Evolutionary conservation across 306 rosid species (phyloP).

Genomic region (Potentilla sterilis): DNA sequence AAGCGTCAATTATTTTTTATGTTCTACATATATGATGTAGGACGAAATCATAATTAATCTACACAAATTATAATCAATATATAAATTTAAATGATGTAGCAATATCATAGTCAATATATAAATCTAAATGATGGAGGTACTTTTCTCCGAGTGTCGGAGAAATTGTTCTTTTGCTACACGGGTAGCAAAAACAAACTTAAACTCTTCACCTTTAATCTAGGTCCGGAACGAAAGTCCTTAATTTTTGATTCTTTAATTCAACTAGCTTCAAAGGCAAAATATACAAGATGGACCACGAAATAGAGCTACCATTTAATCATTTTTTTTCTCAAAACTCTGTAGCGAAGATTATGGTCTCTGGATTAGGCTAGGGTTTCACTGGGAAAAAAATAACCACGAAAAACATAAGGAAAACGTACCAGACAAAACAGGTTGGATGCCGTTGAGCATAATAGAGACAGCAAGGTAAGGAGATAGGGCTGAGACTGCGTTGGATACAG

Average conservation of each 20-base stretch:
- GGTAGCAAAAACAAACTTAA: neutral
- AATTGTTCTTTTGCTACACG: neutral
- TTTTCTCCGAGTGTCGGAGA: neutral
- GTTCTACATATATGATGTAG: neutral
- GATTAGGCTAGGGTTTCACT: neutral
- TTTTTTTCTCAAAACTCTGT: neutral
- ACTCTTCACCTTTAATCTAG: neutral
- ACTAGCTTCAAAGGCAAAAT: neutral
- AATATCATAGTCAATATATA: too few relatives aligned
- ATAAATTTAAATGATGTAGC: too few relatives aligned
- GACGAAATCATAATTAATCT: too few relatives aligned
- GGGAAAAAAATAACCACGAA: neutral
- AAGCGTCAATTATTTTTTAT: neutral
- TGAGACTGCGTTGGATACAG: constrained; percentile 45
- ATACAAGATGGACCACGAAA: neutral
- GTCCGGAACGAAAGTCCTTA: neutral
- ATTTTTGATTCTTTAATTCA: too few relatives aligned
- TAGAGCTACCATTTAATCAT: neutral
- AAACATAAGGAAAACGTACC: constrained; percentile 21
- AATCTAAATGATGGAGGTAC: neutral
- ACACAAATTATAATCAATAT: too few relatives aligned
- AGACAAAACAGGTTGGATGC: constrained; percentile 50
- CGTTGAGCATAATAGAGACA: constrained; percentile 41
- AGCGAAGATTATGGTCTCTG: neutral
- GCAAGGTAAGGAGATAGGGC: constrained; percentile 44